Base-by-base conservation (phyloP, 352 stramenopile genomes). In the Globisporangium takayamanum region DNA sequence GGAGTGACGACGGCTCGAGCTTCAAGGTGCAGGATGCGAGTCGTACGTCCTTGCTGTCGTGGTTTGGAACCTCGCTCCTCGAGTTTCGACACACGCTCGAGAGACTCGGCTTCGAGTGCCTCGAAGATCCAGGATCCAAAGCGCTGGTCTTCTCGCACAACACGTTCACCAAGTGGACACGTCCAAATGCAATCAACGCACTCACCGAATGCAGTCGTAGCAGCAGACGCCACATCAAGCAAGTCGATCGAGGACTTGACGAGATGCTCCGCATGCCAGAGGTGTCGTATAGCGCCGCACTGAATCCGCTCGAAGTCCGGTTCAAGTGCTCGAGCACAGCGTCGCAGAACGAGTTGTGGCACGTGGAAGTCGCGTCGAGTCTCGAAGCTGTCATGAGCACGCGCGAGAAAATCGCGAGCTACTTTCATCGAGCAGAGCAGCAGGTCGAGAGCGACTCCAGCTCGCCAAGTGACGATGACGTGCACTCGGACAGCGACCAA, bases 281-380 rank as follows among this genome's bases (percentile, higher is more conserved):
- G 28, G 54, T 78, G 26, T 63, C 68, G 2, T 81, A 77, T 54
- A 74, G 50, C 57, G 53, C 73, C 11, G 59, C 62, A 11, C 59
- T 88, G 12, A 76, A 76, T 16, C 78, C 78, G 12, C 55, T 88
- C 16, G 78, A 88, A 55, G 65, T 88, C 26, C 73, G 73, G 3
- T 16, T 88, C 14, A 81, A 66, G 60, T 66, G 80, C 18, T 57
- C 62, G 12, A 53, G 66, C 28, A 15, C 20, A 15, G 44, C 59
- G 20, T 68, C 59, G 4, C 44, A 25, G 4, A 50, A 16, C 18
- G 33, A 67, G 48, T 58, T 63, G 25, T 77, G 70, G 50, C 60
- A 73, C 33, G 68, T 87, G 30, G 72, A 70, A 2, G 60, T 84
- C 26, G 66, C 72, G 5, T 63, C 69, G 3, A 87, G 59, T 44